Base-by-base conservation (phyloP, 192 early-diverging fungal species). In the Kappamyces sp. region DNA sequence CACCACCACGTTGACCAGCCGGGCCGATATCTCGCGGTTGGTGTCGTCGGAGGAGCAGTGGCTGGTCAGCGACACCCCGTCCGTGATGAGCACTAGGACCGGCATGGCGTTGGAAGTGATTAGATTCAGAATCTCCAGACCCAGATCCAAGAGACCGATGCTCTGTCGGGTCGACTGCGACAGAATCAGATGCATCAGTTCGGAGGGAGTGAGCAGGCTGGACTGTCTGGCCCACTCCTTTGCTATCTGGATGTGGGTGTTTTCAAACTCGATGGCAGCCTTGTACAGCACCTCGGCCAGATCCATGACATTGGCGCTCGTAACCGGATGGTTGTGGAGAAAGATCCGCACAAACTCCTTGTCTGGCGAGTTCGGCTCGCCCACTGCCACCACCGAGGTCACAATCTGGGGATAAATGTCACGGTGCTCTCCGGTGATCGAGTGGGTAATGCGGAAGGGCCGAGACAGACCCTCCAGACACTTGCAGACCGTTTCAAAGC, bases 401-500 rank as follows among this genome's bases (percentile, higher is more conserved):
- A 64, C 9, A 5, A 58, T 35, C 6, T 64, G 37, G 32, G 34
- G 50, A 6, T 58, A 55, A 3, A 59, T 36, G n/a, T 61, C 39
- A 2, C 51, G 32, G 33, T 35, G 7, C 40, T 66, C 62, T n/a
- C 63, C 62, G 1, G 59, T 58, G 31, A 61, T 15, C 10, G 66
- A 66, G 44, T 64, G 70, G 12, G 42, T 50, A 60, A 79, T 61
- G 2, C 66, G 44, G 51, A 70, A 79, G n/a, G 70, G 66, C 15
- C 69, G 65, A 37, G 39, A 64, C n/a, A 80, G 53, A 10, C 77
- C 77, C 40, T 76, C 69, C n/a, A 80, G 43, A 37, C 67, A 70
- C 40, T 80, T 74, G 58, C 77, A 80, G 44, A 76, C 31, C 74
- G 72, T 73, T 55, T 80, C 77, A 64, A 76, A 80, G 23, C 69